phyloP scores from a whole-genome alignment of 805 yeast species.

The Cyberlindnera euphorbiae region DNA sequence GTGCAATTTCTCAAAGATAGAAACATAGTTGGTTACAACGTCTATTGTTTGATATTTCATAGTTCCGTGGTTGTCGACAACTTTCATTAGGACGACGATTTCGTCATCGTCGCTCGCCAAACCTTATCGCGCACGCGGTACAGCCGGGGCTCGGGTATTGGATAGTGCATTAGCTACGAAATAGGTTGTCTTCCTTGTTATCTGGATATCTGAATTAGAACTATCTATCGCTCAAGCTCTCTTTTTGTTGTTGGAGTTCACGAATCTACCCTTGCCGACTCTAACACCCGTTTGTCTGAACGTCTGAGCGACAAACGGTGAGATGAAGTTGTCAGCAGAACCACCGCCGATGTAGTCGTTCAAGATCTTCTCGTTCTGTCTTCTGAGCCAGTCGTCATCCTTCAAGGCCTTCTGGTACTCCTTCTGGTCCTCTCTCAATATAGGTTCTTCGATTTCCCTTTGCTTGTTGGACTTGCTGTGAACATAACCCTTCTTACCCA shows the following conservation, averaged over 20 bases:
- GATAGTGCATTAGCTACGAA: too few species aligned
- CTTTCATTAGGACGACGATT: too few species aligned
- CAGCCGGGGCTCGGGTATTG: too few species aligned
- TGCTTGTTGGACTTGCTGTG: slow-evolving; percentile 58
- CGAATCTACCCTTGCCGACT: slow-evolving; percentile 82
- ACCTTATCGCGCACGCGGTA: too few species aligned
- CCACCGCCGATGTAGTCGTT: slow-evolving; percentile 95
- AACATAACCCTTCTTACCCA: slow-evolving; percentile 77
- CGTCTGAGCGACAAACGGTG: slow-evolving; percentile 80
- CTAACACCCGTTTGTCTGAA: slow-evolving; percentile 61
- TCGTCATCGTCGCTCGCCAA: too few species aligned
- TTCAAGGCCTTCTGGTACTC: slow-evolving; percentile 87
- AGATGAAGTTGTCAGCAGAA: slow-evolving; percentile 76
- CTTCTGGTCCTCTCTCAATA: slow-evolving; percentile 88
- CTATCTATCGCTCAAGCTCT: too few species aligned
- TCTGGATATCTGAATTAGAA: too few species aligned
- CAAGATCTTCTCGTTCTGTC: slow-evolving; percentile 79
- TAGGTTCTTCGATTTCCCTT: slow-evolving; percentile 44
- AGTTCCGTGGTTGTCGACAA: too few species aligned
- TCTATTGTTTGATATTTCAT: too few species aligned
- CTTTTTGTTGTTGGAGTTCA: slow-evolving; percentile 55
- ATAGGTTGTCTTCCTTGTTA: too few species aligned
- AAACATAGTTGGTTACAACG: too few species aligned
- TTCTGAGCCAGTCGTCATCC: slow-evolving; percentile 81
- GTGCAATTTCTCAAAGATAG: too few species aligned